Evolutionary conservation across 2,329 filamentous ascomycete genomes (phyloP).

Genomic region (Stagonosporopsis chrysanthemi): DNA sequence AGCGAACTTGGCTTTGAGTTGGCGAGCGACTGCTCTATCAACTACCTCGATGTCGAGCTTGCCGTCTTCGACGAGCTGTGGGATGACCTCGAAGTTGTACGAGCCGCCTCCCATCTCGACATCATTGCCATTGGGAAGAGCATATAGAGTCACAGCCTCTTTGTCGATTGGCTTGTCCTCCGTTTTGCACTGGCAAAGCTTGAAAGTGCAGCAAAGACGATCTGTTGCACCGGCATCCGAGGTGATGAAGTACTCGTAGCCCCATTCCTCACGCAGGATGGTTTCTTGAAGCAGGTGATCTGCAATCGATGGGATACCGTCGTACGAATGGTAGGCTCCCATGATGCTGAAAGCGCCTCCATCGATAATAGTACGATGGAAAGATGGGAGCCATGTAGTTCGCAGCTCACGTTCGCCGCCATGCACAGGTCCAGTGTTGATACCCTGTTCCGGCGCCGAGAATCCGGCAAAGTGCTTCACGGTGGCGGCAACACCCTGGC

Average conservation of each 20-base stretch:
- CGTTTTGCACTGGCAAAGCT: constrained; percentile 63
- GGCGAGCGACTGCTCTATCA: constrained; percentile 70
- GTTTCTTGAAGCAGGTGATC: constrained; percentile 69
- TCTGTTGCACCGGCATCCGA: constrained; percentile 76
- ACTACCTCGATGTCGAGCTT: constrained; percentile 66
- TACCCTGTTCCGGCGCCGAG: constrained; percentile 72
- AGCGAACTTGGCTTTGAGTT: constrained; percentile 72
- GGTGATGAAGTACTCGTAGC: constrained; percentile 72
- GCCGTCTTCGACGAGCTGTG: constrained; percentile 67
- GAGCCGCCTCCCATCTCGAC: constrained; percentile 80
- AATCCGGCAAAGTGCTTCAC: constrained; percentile 80
- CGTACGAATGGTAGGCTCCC: constrained; percentile 78
- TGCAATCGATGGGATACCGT: constrained; percentile 72
- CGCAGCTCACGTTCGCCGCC: constrained; percentile 63
- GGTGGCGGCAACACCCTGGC: constrained; percentile 70
- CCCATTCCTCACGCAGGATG: constrained; percentile 75
- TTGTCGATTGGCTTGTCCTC: constrained; percentile 64
- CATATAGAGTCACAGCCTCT: constrained; percentile 68
- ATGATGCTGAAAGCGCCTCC: constrained; percentile 73
- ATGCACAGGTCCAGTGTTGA: constrained; percentile 70
- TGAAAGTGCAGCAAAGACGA: constrained; percentile 69
- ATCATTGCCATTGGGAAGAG: constrained; percentile 73
- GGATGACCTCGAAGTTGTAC: constrained; percentile 72
- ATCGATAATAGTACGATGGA: constrained; percentile 75
- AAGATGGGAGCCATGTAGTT: constrained; percentile 64